Conservation (phyloP, 1,139 yeast genomes). For the Pichia sp. region DNA sequence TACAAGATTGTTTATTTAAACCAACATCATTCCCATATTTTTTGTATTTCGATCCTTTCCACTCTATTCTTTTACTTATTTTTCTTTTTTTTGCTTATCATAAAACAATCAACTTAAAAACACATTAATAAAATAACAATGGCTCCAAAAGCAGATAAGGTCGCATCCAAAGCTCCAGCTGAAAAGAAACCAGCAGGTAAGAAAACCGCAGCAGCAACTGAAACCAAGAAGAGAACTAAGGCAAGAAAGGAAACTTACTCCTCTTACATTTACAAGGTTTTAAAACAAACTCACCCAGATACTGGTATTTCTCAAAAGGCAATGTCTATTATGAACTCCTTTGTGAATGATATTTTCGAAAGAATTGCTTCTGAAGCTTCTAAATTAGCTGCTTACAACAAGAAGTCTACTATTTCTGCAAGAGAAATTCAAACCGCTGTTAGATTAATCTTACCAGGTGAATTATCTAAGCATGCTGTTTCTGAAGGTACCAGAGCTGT, state of each 20-base stretch:
- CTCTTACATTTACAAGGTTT: slow-evolving; percentile 96
- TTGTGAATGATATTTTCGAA: slow-evolving; percentile 93
- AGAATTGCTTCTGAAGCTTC: slow-evolving; percentile 98
- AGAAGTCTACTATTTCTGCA: slow-evolving; percentile 97
- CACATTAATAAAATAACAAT: slow-evolving; percentile 38
- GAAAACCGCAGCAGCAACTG: slow-evolving; percentile 79
- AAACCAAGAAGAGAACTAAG: slow-evolving; percentile 91
- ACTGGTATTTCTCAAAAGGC: slow-evolving; percentile 99
- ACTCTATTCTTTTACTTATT: background rate
- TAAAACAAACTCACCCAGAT: slow-evolving; percentile 99
- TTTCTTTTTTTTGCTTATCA: background rate
- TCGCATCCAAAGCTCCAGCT: slow-evolving; percentile 98
- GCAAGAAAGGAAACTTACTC: slow-evolving; percentile 99
- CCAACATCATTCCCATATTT: no score
- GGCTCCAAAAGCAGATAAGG: slow-evolving; percentile 99
- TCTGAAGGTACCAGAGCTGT: slow-evolving; percentile 99
- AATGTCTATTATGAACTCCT: slow-evolving; percentile 98
- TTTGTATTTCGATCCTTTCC: no score
- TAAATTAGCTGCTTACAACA: slow-evolving; percentile 98
- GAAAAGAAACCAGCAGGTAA: slow-evolving; percentile 96
- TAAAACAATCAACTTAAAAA: background rate
- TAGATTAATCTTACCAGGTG: slow-evolving; percentile 98
- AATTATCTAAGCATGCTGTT: slow-evolving; percentile 98
- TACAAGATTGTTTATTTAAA: no score
- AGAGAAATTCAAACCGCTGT: slow-evolving; percentile 99